Base-by-base conservation (phyloP, 441 rosid genomes). In the Biscutella laevigata region DNA sequence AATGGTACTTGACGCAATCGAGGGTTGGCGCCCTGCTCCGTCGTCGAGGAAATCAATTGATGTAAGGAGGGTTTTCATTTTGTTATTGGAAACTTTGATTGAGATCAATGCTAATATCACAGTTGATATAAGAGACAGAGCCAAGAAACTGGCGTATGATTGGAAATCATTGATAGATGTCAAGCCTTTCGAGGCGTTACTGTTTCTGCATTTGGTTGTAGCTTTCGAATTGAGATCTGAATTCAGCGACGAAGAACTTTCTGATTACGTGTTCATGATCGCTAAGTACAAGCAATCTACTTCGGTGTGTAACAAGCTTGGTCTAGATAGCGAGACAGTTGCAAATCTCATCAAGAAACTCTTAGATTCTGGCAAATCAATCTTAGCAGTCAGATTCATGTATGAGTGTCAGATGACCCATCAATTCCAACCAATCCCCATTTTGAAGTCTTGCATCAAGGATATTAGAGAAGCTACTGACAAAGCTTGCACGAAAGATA, bases 1-100 rank as follows among this genome's bases (percentile, higher is more conserved):
- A 4, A 36, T 86, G 73, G 71, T 89, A 38, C 67, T 89, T 26
- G 87, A 79, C 69, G 94, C 91, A 12, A 52, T 89, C 62, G 78
- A 74, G 3, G 85, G 77, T 44, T 77, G 61, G 47, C 68, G 64
- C 56, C 15, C 34, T 4, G 39, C 28, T 8, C 29, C 50, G 55
- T 71, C 32, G 51, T 19, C 72, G 60, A 57, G 53, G 7, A 47
- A 72, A 62, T 5, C 47, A 57, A 37, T 61, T 15, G 62, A 69
- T 25, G 39, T 61, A 3, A 76, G 84, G 77, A 76, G 68, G 59
- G 51, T 63, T 55, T 79, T 84, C 42, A 66, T 79, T 59, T 62
- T 74, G 52, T 47, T 89, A 8, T 62, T 86, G 68, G 94, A 83
- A 66, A 67, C 42, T 32, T 43, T 89, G 63, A 68, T 66, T 62